phyloP scores from a whole-genome alignment of 2,329 filamentous ascomycete genomes.

The Phymatotrichopsis omnivora region DNA sequence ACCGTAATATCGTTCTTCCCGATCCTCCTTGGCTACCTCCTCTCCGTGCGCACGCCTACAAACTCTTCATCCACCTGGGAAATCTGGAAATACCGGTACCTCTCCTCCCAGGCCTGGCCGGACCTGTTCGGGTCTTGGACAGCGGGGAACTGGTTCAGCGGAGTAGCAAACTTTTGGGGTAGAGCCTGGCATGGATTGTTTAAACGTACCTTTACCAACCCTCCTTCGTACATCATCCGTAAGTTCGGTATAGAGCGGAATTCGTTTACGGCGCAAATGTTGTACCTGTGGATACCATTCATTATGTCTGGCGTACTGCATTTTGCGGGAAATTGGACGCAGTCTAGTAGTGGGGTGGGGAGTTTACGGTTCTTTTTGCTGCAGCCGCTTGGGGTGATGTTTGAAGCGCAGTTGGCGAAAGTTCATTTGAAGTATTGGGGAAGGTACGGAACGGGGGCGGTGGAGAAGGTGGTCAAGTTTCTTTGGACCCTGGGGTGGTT shows the following conservation, averaged over 20 bases:
- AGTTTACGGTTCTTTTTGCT: conserved; percentile 17
- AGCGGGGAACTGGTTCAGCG: conserved; percentile 14
- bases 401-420: conserved; percentile 9
- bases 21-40: conserved; percentile 4
- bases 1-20: conserved; percentile 7
- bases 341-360: conserved; percentile 14
- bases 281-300: conserved; percentile 13
- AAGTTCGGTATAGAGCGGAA: conserved; percentile 1
- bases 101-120: conserved; percentile 15
- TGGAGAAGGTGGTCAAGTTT: conserved; percentile 7
- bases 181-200: conserved; percentile 21
- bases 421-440: neutral
- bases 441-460: neutral
- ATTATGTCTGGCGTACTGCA: conserved; percentile 16
- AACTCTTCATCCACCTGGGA: too few relatives aligned
- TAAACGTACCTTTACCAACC: conserved; percentile 7
- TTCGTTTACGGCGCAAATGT: neutral
- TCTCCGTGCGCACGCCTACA: too few relatives aligned
- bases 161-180: conserved; percentile 20
- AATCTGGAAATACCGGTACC: conserved; percentile 17
- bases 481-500: conserved; percentile 13
- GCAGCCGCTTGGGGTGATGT: conserved; percentile 15
- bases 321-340: conserved; percentile 13
- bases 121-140: conserved; percentile 16
- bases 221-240: conserved; percentile 2